Percentiles rank a stretch among this genome's conserved stretches.
phyloP scores from a whole-genome alignment of 805 yeast genomes.

The Pichia deserticola region DNA sequence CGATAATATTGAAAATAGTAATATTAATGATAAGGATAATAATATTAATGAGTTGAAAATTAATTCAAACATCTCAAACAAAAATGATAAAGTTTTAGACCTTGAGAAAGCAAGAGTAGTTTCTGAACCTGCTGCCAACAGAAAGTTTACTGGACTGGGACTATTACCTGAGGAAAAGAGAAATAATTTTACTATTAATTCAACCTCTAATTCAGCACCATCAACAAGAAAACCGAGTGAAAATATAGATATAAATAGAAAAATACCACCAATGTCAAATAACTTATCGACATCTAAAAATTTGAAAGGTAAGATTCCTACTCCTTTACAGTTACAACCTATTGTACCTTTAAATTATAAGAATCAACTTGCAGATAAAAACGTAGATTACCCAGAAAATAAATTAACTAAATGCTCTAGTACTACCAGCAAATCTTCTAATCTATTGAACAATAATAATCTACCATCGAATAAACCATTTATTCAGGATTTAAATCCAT shows the following conservation, averaged over 20 bases:
- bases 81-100: too few species aligned
- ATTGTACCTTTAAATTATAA: not conserved
- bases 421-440: not conserved
- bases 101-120: not conserved
- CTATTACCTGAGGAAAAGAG: too few species aligned
- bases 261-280: slow-evolving; percentile 5
- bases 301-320: not conserved
- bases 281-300: not conserved
- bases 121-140: slow-evolving; percentile 3
- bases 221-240: slow-evolving; percentile 2
- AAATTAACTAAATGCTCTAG: too few species aligned
- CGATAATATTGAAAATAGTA: not conserved
- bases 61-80: too few species aligned
- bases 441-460: not conserved
- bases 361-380: slow-evolving; percentile 1
- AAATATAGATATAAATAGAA: not conserved
- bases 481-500: not conserved
- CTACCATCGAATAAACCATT: not conserved
- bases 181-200: too few species aligned
- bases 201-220: slow-evolving; percentile 2
- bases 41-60: too few species aligned
- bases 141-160: not conserved
- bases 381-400: not conserved
- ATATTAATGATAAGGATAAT: too few species aligned
- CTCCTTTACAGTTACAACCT: not conserved